Evolutionary conservation across 129 eudicot genomes (phyloP).

Genomic region (Silybum marianum): DNA sequence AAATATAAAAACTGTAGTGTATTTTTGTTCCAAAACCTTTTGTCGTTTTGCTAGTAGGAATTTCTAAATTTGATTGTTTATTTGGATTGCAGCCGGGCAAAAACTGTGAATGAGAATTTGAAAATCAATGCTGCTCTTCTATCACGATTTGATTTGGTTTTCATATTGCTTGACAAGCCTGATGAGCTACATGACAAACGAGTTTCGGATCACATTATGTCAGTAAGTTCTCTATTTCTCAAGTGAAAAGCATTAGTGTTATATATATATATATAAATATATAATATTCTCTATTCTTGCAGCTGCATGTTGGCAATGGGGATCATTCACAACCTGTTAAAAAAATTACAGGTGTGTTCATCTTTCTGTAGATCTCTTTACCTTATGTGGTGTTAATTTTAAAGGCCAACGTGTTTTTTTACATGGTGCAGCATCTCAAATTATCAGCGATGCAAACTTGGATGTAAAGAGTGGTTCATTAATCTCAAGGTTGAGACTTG

Average conservation of each 20-base stretch:
- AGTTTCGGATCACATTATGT: constrained; percentile 95
- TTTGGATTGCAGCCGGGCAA: constrained; percentile 80
- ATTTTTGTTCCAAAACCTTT: background rate
- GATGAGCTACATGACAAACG: constrained; percentile 81
- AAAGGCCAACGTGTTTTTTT: background rate
- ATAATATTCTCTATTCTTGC: constrained; percentile 18
- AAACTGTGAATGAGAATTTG: constrained; percentile 95
- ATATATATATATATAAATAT: no score
- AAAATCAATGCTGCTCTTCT: constrained; percentile 85
- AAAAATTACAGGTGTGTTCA: constrained; percentile 54
- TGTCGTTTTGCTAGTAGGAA: constrained; percentile 3
- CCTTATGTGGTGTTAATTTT: constrained; percentile 20
- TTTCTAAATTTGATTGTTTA: constrained; percentile 1
- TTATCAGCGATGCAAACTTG: constrained; percentile 31
- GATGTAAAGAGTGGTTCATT: constrained; percentile 52
- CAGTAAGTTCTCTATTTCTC: no score
- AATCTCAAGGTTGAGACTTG: constrained; percentile 72
- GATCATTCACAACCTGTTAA: constrained; percentile 60
- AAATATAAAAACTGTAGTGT: background rate
- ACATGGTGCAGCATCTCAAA: constrained; percentile 48
- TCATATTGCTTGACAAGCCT: constrained; percentile 93
- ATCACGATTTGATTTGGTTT: constrained; percentile 94
- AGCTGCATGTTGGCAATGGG: constrained; percentile 83
- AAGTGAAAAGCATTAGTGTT: no score
- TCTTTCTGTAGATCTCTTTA: background rate